Evolutionary conservation across 495 filamentous ascomycete genomes (phyloP).

Genomic region (Filosporella fistucella): DNA sequence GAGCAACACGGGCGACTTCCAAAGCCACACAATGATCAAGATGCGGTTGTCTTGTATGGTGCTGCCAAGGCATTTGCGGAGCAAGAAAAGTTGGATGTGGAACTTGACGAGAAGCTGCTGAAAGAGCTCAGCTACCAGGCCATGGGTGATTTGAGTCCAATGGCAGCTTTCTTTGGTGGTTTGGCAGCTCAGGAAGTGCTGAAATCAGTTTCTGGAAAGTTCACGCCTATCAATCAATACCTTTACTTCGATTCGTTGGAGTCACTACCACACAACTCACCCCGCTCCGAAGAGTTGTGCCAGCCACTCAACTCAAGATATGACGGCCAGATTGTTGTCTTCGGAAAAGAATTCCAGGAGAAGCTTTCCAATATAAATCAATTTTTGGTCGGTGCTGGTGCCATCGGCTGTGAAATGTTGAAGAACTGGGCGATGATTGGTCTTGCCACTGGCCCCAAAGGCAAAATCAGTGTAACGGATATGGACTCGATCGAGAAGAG

Average conservation of each 20-base stretch:
- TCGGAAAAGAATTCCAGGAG: slow-evolving; percentile 89
- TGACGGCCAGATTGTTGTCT: slow-evolving; percentile 96
- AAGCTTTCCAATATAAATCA: slow-evolving; percentile 84
- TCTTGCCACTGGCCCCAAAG: slow-evolving; percentile 80
- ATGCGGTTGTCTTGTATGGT: slow-evolving; percentile 73
- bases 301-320: slow-evolving; percentile 79
- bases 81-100: slow-evolving; percentile 65
- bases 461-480: slow-evolving; percentile 88
- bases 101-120: slow-evolving; percentile 89
- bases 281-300: slow-evolving; percentile 82
- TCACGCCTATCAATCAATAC: slow-evolving; percentile 87
- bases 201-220: slow-evolving; percentile 97
- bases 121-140: slow-evolving; percentile 94
- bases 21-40: slow-evolving; percentile 73
- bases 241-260: slow-evolving; percentile 98
- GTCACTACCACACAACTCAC: slow-evolving; percentile 70
- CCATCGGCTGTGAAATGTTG: slow-evolving; percentile 98
- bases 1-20: slow-evolving; percentile 71
- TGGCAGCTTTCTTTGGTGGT: slow-evolving; percentile 95
- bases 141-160: slow-evolving; percentile 82
- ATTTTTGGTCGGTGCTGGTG: slow-evolving; percentile 95
- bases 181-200: slow-evolving; percentile 93
- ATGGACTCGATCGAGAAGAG: slow-evolving; percentile 99
- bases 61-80: slow-evolving; percentile 66
- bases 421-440: slow-evolving; percentile 99